Base-by-base conservation (phyloP, 1,284 basidiomycete species). In the Rhodotorula sp. region DNA sequence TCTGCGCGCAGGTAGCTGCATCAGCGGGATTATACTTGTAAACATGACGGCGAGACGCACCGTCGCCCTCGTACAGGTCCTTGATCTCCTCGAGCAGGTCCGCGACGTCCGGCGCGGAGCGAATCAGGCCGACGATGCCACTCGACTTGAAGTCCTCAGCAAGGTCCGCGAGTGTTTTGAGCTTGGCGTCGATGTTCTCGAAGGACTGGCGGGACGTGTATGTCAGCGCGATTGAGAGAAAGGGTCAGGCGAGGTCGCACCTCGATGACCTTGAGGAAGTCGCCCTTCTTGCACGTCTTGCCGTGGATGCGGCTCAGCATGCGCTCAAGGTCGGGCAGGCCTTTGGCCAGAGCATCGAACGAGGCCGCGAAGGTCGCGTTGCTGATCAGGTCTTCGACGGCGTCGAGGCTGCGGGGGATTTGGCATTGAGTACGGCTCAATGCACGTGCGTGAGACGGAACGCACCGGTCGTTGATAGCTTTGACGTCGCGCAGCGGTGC, bases 261-360 rank as follows among this genome's bases (percentile, higher is more conserved):
- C 22, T 60, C 37, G 48, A 68, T 51, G 54, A 68, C 56, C 19
- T 21, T 29, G 55, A 54, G 21, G 37, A 97, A 97, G 78, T 96
- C 92, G 75, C 86, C 88, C 71, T 94, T 88, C 80, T 88, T 90
- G 81, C 92, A 91, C 66, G 89, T 91, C 79, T 90, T 92, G 12
- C 94, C 94, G 78, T 97, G 95, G 67, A 97, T 91, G 53, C 95
- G 90, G 15, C 92, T 94, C 9, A 98, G 89, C 69, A 96, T 88
- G 39, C 95, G 91, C 81, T 98, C 95, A 8, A 98, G 86, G 81
- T 98, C 95, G 17, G 94, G 94, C 21, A 97, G 82, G 29, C 89
- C 88, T 80, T 91, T 94, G 13, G 88, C 88, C 36, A 93, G 82
- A 61, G 86, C 85, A 32, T 85, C 86, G 80, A 97, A 97, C 1